Evolutionary conservation across 1,284 basidiomycete species (phyloP).

Genomic region (Cryptococcus depauperatus): DNA sequence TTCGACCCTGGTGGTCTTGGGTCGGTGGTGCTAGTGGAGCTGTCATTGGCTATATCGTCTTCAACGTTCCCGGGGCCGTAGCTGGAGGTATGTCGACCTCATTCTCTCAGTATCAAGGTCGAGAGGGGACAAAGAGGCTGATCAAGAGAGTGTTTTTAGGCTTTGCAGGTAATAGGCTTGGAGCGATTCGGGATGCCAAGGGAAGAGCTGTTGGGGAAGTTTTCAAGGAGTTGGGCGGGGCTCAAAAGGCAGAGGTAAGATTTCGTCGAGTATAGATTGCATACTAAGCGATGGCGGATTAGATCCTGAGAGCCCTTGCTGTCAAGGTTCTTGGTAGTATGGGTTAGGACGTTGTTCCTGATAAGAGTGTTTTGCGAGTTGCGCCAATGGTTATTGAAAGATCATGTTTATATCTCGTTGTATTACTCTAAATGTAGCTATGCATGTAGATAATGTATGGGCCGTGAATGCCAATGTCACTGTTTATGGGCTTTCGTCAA

Average conservation of each 20-base stretch:
- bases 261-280: conserved; percentile 1
- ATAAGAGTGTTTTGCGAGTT: neutral
- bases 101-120: neutral
- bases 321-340: conserved; percentile 71
- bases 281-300: conserved; percentile 5
- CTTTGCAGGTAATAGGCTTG: conserved; percentile 74
- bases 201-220: conserved; percentile 85
- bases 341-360: conserved; percentile 10
- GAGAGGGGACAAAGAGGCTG: neutral
- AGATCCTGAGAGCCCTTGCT: conserved; percentile 81
- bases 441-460: no score
- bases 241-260: conserved; percentile 77
- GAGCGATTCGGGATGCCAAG: conserved; percentile 83
- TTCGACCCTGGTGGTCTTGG: conserved; percentile 41
- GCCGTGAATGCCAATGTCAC: neutral
- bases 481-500: conserved; percentile 14
- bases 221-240: conserved; percentile 68
- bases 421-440: neutral
- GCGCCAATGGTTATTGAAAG: no score
- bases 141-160: conserved; percentile 45
- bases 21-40: conserved; percentile 57
- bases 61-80: conserved; percentile 67
- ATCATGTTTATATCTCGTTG: no score
- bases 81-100: conserved; percentile 39
- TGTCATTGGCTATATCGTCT: conserved; percentile 76